These are phyloP conservation scores for Hirsutella rhossiliensis DNA, from an alignment of 2,329 filamentous ascomycete species.

Conservation along the genomic window DNA sequence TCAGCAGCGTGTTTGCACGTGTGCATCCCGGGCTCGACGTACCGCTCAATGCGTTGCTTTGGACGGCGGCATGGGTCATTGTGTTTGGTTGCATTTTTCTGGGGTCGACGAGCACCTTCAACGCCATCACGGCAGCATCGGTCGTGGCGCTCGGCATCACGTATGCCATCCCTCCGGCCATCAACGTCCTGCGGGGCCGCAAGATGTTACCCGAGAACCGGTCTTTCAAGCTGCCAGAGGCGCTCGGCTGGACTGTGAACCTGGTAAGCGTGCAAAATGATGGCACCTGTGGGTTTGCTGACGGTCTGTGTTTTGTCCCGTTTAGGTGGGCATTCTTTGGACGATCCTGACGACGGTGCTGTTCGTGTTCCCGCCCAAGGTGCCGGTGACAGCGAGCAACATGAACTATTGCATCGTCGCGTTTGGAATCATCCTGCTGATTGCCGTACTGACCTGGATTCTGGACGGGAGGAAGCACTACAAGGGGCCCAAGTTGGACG, in stretches of 20 bases:
- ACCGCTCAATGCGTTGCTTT: constrained; percentile 54
- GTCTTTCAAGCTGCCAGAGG: constrained; percentile 22
- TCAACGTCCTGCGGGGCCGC: constrained; percentile 56
- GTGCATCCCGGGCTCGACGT: constrained; percentile 51
- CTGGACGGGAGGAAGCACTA: constrained; percentile 38
- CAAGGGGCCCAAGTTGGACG: constrained; percentile 19
- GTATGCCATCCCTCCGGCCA: constrained; percentile 61
- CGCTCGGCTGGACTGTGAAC: constrained; percentile 24
- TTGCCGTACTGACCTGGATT: constrained; percentile 31
- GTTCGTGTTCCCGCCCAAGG: constrained; percentile 60
- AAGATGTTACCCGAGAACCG: constrained; percentile 46
- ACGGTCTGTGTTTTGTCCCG: background rate
- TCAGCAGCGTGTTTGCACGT: constrained; percentile 44
- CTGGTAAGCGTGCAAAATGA: constrained; percentile 4
- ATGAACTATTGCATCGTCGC: constrained; percentile 51
- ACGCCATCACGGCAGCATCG: constrained; percentile 59
- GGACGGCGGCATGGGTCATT: constrained; percentile 49
- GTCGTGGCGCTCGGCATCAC: constrained; percentile 64
- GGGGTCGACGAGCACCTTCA: constrained; percentile 55
- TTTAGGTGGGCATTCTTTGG: constrained; percentile 44
- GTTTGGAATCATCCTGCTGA: constrained; percentile 33
- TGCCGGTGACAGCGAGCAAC: constrained; percentile 51
- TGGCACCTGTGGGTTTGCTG: background rate
- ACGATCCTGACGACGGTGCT: constrained; percentile 60
- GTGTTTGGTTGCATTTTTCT: constrained; percentile 61